Percentiles rank a stretch among this genome's conserved stretches.
These are phyloP conservation scores for Heritiera fomes DNA, from an alignment of 345 rosid species.

Conservation along the genomic window DNA sequence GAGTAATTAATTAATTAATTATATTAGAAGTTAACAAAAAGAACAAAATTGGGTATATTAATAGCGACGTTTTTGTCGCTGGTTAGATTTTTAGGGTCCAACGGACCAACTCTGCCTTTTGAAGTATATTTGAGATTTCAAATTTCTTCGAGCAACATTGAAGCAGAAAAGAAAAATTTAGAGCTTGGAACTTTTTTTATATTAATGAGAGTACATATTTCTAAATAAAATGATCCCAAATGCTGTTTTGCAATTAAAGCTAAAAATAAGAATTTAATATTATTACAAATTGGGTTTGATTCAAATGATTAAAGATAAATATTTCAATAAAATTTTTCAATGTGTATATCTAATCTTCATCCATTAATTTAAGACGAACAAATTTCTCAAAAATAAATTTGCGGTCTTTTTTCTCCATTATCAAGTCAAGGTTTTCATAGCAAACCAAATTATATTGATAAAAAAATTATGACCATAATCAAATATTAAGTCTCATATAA, in stretches of 20 bases:
- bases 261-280: neutral
- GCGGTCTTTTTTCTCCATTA: neutral
- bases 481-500: no score
- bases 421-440: neutral
- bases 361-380: neutral
- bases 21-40: neutral
- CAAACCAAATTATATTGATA: neutral
- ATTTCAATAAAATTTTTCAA: neutral
- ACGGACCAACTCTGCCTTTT: neutral
- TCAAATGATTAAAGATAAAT: neutral
- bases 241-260: neutral
- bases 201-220: neutral
- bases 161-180: neutral
- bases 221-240: neutral
- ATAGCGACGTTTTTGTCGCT: neutral
- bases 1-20: neutral
- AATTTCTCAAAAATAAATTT: neutral
- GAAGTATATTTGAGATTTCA: neutral
- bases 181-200: neutral
- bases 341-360: neutral
- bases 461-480: no score
- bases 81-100: neutral
- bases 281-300: neutral
- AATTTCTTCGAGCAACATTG: neutral
- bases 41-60: constrained; percentile 7